phyloP scores from a whole-genome alignment of 352 stramenopile species.

The Pythium angustatum region DNA sequence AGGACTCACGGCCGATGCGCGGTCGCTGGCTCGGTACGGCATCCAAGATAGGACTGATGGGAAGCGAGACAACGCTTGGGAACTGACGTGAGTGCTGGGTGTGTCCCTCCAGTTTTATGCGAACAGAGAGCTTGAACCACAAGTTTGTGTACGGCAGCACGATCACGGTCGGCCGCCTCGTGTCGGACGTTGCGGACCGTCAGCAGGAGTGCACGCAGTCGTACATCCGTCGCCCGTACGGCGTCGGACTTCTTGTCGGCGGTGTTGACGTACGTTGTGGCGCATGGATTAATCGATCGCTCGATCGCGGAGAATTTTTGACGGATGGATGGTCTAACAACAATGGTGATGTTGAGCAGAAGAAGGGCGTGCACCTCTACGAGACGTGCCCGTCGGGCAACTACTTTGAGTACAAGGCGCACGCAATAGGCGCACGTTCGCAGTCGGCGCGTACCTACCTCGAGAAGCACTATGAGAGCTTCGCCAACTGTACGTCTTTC shows the following conservation, averaged over 20 bases:
- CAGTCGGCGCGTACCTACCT: slow-evolving; percentile 98
- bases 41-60: not conserved
- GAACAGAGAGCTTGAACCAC: slow-evolving; percentile 99
- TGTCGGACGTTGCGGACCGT: slow-evolving; percentile 97
- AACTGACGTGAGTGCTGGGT: slow-evolving; percentile 5
- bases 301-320: not conserved
- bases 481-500: slow-evolving; percentile 70
- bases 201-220: slow-evolving; percentile 99
- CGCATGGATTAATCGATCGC: too few species aligned
- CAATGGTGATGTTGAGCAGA: slow-evolving; percentile 47
- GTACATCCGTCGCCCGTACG: slow-evolving; percentile 98
- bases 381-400: slow-evolving; percentile 98
- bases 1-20: slow-evolving; percentile 96
- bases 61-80: not conserved
- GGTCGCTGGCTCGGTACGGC: slow-evolving; percentile 87
- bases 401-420: slow-evolving; percentile 99
- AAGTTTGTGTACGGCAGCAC: slow-evolving; percentile 98
- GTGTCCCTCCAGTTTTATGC: slow-evolving; percentile 81
- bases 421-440: slow-evolving; percentile 96
- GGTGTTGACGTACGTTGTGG: slow-evolving; percentile 70
- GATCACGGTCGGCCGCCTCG: slow-evolving; percentile 93
- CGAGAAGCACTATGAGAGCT: slow-evolving; percentile 98
- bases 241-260: slow-evolving; percentile 96
- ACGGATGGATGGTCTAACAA: not conserved
- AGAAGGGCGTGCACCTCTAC: slow-evolving; percentile 97